Base-by-base conservation (phyloP, 192 early-diverging fungal species). In the Coemansia sp. region DNA sequence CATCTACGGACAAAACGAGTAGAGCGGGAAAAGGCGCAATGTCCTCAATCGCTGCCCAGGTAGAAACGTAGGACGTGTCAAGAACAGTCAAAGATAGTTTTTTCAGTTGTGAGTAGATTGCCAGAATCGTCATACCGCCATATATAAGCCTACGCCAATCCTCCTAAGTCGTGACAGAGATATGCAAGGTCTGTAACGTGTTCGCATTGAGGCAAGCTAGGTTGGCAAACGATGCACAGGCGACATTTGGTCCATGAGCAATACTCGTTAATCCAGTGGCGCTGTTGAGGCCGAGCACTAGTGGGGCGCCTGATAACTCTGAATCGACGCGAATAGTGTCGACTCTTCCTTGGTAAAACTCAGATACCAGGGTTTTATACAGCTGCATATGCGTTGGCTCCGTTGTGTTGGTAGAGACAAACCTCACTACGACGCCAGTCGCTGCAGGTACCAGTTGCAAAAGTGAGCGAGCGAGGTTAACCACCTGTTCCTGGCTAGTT, bases 21-120 rank as follows among this genome's bases (percentile, higher is more conserved):
- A 62, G 60, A 6, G 18, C 15, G 9, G 60, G 60, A 9, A 62
- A 62, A 3, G 60, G 60, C 60, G 8, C 60, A n/a, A 62, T 18
- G 9, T 16, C 38, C 15, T 62, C n/a, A 13, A 40, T 62, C 5
- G 36, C 18, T 6, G 16, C 7, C 60, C 60, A 62, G 1, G 36
- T 62, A n/a, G 36, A 41, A 3, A 22, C 6, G 18, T 62, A n/a
- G 3, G 36, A 41, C 3, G 3, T 2, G 10, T 41, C 36, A 20
- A 2, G 8, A 9, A 62, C 4, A 0, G 9, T n/a, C 34, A 62
- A 3, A 1, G 6, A 11, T 18, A 40, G 36, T 5, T n/a, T 18
- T 2, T 5, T 8, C n/a, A 62, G n/a, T 6, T 9, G 22, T 1
- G 36, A 7, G 10, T 62, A 41, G 8, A 62, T 20, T 6, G 34